phyloP scores from a whole-genome alignment of 306 rosid species.

The Rosa persica region DNA sequence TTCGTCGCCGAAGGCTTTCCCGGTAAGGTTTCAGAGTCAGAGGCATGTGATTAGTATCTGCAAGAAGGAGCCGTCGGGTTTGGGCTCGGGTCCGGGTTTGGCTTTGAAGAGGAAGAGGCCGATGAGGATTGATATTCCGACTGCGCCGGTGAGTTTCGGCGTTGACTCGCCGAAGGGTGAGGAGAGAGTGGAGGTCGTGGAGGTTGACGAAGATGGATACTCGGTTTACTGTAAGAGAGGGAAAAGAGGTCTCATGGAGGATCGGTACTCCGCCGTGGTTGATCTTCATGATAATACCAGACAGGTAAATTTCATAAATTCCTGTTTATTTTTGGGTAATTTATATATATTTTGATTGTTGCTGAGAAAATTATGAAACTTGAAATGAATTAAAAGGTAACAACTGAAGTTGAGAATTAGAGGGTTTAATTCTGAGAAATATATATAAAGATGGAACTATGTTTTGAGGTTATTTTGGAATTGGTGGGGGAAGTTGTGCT shows the following conservation, averaged over 20 bases:
- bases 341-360: not conserved
- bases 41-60: not conserved
- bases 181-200: slow-evolving; percentile 38
- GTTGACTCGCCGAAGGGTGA: slow-evolving; percentile 19
- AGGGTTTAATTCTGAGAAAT: no score
- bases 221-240: slow-evolving; percentile 57
- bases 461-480: not conserved
- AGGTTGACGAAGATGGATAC: slow-evolving; percentile 46
- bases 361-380: not conserved
- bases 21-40: slow-evolving; percentile 20
- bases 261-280: slow-evolving; percentile 48
- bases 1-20: slow-evolving; percentile 11
- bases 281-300: slow-evolving; percentile 36
- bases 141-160: slow-evolving; percentile 18
- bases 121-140: slow-evolving; percentile 36
- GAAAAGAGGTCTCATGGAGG: slow-evolving; percentile 43
- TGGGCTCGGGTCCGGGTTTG: slow-evolving; percentile 9
- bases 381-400: not conserved
- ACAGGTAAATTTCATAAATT: slow-evolving; percentile 30
- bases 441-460: no score
- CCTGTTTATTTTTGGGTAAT: not conserved
- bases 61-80: slow-evolving; percentile 14
- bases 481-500: slow-evolving; percentile 2
- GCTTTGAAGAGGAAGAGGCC: slow-evolving; percentile 53
- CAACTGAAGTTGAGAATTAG: no score